Evolutionary conservation across 352 stramenopile species (phyloP), one percentile per base, ranked within the genome.

Genomic region (Phytophthora ohioensis): DNA sequence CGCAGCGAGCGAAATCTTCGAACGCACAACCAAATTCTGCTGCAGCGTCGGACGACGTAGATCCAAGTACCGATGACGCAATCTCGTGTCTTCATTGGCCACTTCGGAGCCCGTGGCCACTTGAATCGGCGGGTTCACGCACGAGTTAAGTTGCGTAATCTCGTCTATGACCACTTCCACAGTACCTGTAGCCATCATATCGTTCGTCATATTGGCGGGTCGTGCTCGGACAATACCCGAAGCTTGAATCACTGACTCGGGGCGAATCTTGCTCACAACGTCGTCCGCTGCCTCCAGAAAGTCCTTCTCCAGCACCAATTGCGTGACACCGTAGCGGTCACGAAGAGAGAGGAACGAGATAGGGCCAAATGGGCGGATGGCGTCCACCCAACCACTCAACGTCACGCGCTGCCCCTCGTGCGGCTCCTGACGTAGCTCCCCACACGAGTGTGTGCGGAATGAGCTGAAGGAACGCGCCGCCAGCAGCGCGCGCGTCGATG

Each of bases 301-400:
- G 11, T 79, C 75, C 58, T 88, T 91, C 57, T 92, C 82, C 27
- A 95, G 75, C 48, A 94, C 85, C 17, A 97, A 74, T 71, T 97
- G 90, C 57, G 87, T 92, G 63, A 89, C 77, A 32, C 90, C 90
- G 53, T 91, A 76, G 46, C 87, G 85, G 57, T 97, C 90, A 54
- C 90, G 85, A 51, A 97, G 69, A 32, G 85, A 92, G 27, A 95
- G 75, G 70, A 97, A 97, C 6, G 83, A 87, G 36, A 96, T 88
- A 15, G 83, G 85, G 0, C 90, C 90, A 32, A 92, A 94, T 12
- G 84, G 75, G 12, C 87, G 87, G 12, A 94, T 75, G 17, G 87
- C 81, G 39, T 97, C 84, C 17, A 97, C 83, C 90, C 90, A 97
- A 3, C 90, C 90, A 64, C 81, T 91, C 11, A 95, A 73, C 46